Evolutionary conservation across 306 rosid species (phyloP).

Genomic region (Inga oerstediana): DNA sequence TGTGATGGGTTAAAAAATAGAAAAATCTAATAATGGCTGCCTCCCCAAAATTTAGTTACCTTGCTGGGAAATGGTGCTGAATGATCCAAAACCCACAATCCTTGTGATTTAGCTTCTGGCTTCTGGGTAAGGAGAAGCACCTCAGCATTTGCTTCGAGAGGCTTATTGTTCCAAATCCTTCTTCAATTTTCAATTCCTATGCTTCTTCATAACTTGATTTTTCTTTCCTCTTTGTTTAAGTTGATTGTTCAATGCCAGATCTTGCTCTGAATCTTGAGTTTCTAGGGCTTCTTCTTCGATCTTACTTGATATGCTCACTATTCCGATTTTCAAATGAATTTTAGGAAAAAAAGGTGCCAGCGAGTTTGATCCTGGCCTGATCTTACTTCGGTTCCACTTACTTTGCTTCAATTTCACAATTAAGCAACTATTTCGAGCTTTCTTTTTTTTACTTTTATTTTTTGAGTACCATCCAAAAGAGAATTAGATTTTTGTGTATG

Average conservation of each 20-base stretch:
- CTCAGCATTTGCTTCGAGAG: conserved; percentile 30
- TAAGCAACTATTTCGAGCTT: conserved; percentile 16
- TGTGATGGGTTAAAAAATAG: not conserved
- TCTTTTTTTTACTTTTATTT: not conserved
- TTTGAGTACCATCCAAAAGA: not conserved
- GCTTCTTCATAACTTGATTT: conserved; percentile 8
- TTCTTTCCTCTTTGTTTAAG: not conserved
- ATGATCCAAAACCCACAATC: not conserved
- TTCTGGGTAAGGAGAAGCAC: not conserved
- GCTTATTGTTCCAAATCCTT: conserved; percentile 9
- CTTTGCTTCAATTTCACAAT: not conserved
- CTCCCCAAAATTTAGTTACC: not conserved
- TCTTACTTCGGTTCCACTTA: not conserved
- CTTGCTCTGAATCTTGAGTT: conserved; percentile 23
- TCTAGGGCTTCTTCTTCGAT: conserved; percentile 26
- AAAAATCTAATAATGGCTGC: not conserved
- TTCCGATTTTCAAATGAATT: not conserved
- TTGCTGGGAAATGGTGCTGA: conserved; percentile 18
- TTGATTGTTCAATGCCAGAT: not conserved
- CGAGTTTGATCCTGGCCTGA: conserved; percentile 6
- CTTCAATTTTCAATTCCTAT: conserved; percentile 24
- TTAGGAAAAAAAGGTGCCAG: not conserved
- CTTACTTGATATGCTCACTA: not conserved
- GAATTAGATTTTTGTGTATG: not conserved
- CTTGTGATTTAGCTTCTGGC: conserved; percentile 23